Evolutionary conservation across 805 yeast species (phyloP).

Genomic region (Danielozyma ontarioensis): DNA sequence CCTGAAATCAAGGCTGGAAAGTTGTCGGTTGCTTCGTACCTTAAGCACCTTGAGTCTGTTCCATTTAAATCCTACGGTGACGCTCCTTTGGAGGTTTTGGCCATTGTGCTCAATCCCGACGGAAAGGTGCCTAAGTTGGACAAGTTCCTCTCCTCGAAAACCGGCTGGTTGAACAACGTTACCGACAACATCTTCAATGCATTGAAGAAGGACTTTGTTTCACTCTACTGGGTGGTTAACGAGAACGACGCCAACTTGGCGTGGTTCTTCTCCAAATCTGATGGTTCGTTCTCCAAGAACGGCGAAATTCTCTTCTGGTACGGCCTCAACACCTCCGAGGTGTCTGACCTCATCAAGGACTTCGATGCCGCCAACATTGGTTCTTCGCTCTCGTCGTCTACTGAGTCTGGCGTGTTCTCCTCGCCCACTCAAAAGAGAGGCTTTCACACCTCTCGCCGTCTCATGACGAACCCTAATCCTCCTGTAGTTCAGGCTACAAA

Average conservation of each 20-base stretch:
- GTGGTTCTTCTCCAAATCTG: slow-evolving; percentile 90
- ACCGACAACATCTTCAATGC: slow-evolving; percentile 90
- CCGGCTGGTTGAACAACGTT: slow-evolving; percentile 97
- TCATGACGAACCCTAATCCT: slow-evolving; percentile 54
- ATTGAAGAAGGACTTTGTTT: slow-evolving; percentile 64
- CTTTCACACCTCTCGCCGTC: slow-evolving; percentile 32
- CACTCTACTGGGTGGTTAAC: slow-evolving; percentile 82
- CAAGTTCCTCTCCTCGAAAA: slow-evolving; percentile 78
- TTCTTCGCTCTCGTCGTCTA: slow-evolving; percentile 31
- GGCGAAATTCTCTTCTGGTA: slow-evolving; percentile 95
- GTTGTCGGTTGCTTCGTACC: slow-evolving; percentile 73
- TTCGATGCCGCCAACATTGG: slow-evolving; percentile 32
- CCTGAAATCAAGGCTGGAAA: slow-evolving; percentile 66
- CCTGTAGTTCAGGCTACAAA: slow-evolving; percentile 64
- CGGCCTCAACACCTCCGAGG: slow-evolving; percentile 68
- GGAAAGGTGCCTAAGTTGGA: slow-evolving; percentile 64
- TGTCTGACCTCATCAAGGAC: slow-evolving; percentile 56
- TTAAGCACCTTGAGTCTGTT: slow-evolving; percentile 60
- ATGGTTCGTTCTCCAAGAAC: slow-evolving; percentile 86
- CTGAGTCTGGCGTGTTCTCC: slow-evolving; percentile 45
- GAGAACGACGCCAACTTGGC: slow-evolving; percentile 88
- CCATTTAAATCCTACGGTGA: slow-evolving; percentile 82
- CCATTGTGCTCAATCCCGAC: slow-evolving; percentile 64
- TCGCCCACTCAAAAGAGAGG: slow-evolving; percentile 47
- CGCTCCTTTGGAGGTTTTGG: slow-evolving; percentile 91